These are phyloP conservation scores for Pulveroboletus sp. DNA, from an alignment of 768 basidiomycete genomes.

Conservation along the genomic window DNA sequence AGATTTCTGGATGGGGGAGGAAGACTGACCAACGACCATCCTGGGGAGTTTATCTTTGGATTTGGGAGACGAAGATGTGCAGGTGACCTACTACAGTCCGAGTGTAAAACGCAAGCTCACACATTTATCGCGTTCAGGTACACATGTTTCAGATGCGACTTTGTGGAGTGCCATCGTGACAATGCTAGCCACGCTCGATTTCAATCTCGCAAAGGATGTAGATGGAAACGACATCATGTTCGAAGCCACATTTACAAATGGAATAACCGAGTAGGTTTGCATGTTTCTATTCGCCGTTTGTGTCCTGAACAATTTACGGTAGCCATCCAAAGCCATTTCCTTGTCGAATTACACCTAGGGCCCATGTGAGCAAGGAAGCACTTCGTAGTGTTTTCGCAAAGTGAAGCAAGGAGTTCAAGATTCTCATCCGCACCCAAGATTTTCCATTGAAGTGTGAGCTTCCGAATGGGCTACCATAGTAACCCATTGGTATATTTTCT, in stretches of 20 bases:
- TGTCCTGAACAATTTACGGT: not conserved
- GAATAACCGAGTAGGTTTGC: not conserved
- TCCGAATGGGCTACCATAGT: no score
- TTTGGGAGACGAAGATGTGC: constrained; percentile 6
- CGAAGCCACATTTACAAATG: constrained; percentile 1
- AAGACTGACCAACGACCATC: constrained; percentile 7
- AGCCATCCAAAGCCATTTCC: not conserved
- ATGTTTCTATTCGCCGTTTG: not conserved
- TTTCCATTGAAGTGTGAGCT: no score
- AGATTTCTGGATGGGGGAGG: constrained; percentile 9
- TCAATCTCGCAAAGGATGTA: constrained; percentile 2
- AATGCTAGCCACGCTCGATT: constrained; percentile 8
- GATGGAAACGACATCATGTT: constrained; percentile 9
- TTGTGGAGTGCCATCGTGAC: constrained; percentile 8
- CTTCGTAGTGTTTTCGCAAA: not conserved
- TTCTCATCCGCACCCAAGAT: no score
- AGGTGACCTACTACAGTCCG: not conserved
- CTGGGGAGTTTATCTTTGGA: constrained; percentile 6
- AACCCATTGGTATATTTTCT: no score
- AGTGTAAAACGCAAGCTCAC: no score
- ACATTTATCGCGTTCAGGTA: not conserved
- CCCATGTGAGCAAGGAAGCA: not conserved
- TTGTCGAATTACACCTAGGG: not conserved
- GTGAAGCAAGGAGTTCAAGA: not conserved
- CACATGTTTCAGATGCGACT: constrained; percentile 5